Evolutionary conservation across 768 basidiomycete genomes (phyloP).

Genomic region (Cystobasidium onofrii): DNA sequence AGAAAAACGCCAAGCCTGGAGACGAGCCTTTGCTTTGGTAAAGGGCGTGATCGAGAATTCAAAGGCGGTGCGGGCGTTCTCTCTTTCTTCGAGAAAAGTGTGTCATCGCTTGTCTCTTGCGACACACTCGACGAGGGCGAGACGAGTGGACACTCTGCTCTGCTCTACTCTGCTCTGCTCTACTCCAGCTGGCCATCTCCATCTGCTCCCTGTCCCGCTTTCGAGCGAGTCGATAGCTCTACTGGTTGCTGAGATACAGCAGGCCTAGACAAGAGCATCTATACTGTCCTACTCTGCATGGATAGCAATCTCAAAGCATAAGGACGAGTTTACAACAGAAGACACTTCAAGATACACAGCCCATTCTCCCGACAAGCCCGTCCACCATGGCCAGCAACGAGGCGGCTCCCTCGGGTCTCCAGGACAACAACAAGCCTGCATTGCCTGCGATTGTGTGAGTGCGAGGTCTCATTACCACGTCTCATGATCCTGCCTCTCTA

Average conservation of each 20-base stretch:
- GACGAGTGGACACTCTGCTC: neutral
- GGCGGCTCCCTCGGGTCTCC: neutral
- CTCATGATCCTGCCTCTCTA: neutral
- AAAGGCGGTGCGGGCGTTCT: too few species aligned
- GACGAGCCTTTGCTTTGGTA: too few species aligned
- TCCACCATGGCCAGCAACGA: neutral
- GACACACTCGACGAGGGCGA: too few species aligned
- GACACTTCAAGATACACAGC: too few species aligned
- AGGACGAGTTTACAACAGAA: too few species aligned
- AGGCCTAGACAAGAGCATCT: too few species aligned
- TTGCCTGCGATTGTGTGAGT: conserved; percentile 6
- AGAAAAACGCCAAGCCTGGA: neutral
- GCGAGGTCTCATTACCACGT: neutral
- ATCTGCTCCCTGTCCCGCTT: neutral
- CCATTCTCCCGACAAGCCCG: too few species aligned
- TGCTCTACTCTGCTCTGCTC: neutral
- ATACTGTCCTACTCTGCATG: neutral
- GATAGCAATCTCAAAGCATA: too few species aligned
- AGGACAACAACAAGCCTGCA: neutral
- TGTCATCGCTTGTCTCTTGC: neutral
- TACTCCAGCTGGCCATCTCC: neutral
- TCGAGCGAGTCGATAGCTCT: neutral
- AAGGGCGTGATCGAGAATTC: too few species aligned
- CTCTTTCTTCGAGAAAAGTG: neutral
- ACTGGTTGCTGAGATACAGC: neutral